phyloP scores from a whole-genome alignment of 257 asterid genomes.

The Capsicum pubescens region DNA sequence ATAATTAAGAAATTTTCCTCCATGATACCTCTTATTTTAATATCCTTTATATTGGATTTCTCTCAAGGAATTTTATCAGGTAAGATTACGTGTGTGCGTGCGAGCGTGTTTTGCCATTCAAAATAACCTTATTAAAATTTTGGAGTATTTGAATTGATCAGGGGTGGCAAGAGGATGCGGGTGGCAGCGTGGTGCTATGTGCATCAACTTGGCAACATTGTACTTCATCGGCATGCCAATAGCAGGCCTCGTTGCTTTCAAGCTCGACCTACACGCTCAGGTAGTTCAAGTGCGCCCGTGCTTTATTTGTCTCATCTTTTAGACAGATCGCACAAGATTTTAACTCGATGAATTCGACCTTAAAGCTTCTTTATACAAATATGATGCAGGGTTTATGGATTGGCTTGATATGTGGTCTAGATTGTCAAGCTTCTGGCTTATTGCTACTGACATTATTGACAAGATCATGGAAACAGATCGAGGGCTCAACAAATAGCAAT shows the following conservation, averaged over 20 bases:
- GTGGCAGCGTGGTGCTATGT: constrained; percentile 64
- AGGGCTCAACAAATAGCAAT: neutral
- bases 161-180: constrained; percentile 88
- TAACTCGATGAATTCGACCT: neutral
- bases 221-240: constrained; percentile 69
- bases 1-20: constrained; percentile 55
- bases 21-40: constrained; percentile 63
- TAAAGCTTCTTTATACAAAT: neutral
- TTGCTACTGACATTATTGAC: constrained; percentile 44
- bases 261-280: constrained; percentile 54
- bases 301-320: too few species aligned
- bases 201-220: constrained; percentile 60
- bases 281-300: constrained; percentile 30
- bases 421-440: constrained; percentile 54
- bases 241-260: constrained; percentile 64
- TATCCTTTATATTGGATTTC: constrained; percentile 60
- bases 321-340: neutral
- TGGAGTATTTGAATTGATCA: neutral
- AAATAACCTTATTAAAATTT: neutral
- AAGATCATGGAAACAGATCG: neutral
- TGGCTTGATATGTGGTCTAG: constrained; percentile 70
- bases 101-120: neutral
- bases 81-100: neutral
- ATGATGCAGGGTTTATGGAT: constrained; percentile 67
- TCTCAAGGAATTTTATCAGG: constrained; percentile 76